Evolutionary conservation across 2,329 filamentous ascomycete genomes (phyloP).

Genomic region (Talaromyces sp.): DNA sequence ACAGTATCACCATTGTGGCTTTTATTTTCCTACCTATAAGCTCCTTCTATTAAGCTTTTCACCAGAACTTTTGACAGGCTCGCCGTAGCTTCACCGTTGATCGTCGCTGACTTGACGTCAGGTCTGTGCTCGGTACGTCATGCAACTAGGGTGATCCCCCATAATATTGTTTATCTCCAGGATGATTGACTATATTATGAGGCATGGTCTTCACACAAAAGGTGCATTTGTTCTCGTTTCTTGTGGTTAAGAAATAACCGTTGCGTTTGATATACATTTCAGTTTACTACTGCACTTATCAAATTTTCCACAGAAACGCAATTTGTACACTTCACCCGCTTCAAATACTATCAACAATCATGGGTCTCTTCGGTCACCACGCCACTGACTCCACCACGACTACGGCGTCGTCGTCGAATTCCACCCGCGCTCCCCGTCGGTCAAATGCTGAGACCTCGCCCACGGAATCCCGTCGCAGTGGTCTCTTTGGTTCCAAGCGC

Average conservation of each 20-base stretch:
- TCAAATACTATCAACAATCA: not conserved
- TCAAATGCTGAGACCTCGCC: not conserved
- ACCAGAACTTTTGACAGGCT: not conserved
- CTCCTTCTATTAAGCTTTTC: not conserved
- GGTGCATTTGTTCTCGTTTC: too few relatives aligned
- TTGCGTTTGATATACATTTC: not conserved
- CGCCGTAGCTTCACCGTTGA: slow-evolving; percentile 6
- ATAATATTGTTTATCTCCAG: not conserved
- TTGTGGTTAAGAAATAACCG: not conserved
- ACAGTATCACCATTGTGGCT: too few relatives aligned
- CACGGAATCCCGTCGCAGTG: not conserved
- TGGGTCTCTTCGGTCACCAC: slow-evolving; percentile 7
- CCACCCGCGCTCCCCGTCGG: not conserved
- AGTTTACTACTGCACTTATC: not conserved
- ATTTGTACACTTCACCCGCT: not conserved
- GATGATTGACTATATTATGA: not conserved
- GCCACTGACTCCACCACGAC: not conserved
- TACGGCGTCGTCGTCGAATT: not conserved
- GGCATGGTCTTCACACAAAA: too few relatives aligned
- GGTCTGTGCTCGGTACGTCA: slow-evolving; percentile 8
- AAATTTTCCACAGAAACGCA: slow-evolving; percentile 1
- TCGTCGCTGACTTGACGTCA: slow-evolving; percentile 8
- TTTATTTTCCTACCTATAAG: not conserved
- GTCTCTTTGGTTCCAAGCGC: not conserved
- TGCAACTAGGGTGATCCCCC: not conserved